Conservation (phyloP, 1,284 basidiomycete species). For the Fomitopsis pinicola region DNA sequence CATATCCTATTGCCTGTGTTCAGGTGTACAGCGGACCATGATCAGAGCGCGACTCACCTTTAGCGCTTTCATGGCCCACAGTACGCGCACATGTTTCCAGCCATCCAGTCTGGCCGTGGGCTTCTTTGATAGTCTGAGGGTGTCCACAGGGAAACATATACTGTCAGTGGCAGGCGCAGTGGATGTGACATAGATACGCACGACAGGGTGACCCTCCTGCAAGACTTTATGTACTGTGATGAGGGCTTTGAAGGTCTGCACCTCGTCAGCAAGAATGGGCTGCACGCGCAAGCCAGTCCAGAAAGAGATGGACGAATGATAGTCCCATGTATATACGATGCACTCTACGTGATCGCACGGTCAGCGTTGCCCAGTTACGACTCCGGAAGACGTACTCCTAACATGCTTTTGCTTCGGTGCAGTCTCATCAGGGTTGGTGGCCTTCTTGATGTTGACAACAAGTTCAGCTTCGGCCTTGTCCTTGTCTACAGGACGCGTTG, state of each 20-base stretch:
- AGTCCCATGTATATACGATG: conserved; percentile 98
- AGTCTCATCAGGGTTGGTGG: conserved; percentile 87
- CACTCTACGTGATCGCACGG: conserved; percentile 55
- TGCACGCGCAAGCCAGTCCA: conserved; percentile 95
- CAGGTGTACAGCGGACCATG: background rate
- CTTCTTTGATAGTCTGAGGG: conserved; percentile 85
- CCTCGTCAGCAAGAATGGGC: conserved; percentile 91
- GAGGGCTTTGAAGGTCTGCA: conserved; percentile 94
- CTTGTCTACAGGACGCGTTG: conserved; percentile 93
- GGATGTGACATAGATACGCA: conserved; percentile 36
- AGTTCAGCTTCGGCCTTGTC: conserved; percentile 94
- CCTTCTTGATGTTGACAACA: conserved; percentile 93
- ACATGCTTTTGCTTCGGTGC: conserved; percentile 98
- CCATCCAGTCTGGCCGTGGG: conserved; percentile 95
- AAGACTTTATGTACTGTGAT: conserved; percentile 95
- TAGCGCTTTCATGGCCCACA: conserved; percentile 72
- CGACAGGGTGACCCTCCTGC: conserved; percentile 92
- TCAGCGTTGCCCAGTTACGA: conserved; percentile 1
- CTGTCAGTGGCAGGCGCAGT: background rate
- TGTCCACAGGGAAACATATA: background rate
- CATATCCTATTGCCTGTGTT: conserved; percentile 64
- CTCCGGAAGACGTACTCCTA: conserved; percentile 67
- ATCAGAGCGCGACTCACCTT: conserved; percentile 47
- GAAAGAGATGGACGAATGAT: conserved; percentile 94
- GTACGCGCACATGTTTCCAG: conserved; percentile 92